phyloP scores from a whole-genome alignment of 352 stramenopile genomes.

The Phytopythium cucurbitacearum region DNA sequence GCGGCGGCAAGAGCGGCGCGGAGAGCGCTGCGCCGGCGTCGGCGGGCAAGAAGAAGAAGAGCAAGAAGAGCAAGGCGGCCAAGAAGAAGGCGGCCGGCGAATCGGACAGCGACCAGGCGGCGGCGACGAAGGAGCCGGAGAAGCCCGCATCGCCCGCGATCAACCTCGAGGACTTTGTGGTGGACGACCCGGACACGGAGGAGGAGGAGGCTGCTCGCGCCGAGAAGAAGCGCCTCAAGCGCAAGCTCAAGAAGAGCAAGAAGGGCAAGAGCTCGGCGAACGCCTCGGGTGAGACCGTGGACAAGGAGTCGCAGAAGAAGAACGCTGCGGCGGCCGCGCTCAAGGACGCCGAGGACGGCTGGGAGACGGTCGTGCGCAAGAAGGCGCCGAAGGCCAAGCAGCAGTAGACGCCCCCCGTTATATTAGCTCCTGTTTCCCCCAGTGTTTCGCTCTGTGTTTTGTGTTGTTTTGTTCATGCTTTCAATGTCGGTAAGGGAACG shows the following conservation, averaged over 20 bases:
- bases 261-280: constrained; percentile 52
- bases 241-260: constrained; percentile 83
- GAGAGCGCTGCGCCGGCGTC: constrained; percentile 25
- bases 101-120: constrained; percentile 5
- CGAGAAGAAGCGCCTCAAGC: constrained; percentile 78
- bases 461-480: too few relatives aligned
- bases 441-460: constrained; percentile 9
- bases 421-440: constrained; percentile 16
- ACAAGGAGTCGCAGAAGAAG: constrained; percentile 55
- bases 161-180: constrained; percentile 71
- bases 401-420: constrained; percentile 34
- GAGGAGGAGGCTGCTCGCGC: constrained; percentile 72
- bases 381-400: constrained; percentile 49
- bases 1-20: constrained; percentile 27
- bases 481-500: too few relatives aligned
- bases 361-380: constrained; percentile 78
- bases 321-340: constrained; percentile 31
- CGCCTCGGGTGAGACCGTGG: constrained; percentile 19
- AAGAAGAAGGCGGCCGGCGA: constrained; percentile 18
- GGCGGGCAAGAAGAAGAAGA: constrained; percentile 58
- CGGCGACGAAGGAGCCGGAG: constrained; percentile 15
- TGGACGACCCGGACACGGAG: constrained; percentile 76
- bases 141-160: constrained; percentile 34
- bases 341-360: constrained; percentile 73
- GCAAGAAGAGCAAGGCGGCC: constrained; percentile 46